Conservation (phyloP, 1,284 basidiomycete genomes). For the Boletus coffeatus region DNA sequence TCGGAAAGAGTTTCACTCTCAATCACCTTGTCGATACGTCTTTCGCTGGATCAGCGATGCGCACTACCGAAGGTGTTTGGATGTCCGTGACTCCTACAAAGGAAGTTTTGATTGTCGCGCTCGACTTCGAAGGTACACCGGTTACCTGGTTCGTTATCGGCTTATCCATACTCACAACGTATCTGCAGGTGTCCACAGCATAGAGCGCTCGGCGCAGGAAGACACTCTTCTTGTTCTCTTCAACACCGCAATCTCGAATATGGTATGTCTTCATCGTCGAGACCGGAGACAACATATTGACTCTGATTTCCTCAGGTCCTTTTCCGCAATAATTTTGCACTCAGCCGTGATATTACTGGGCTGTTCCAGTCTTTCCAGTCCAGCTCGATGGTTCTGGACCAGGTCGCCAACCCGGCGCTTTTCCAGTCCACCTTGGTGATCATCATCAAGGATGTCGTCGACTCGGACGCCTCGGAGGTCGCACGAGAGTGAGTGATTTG, state of each 20-base stretch:
- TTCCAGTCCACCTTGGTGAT: conserved; percentile 56
- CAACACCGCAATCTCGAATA: conserved; percentile 58
- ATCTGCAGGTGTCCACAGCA: conserved; percentile 50
- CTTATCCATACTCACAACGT: neutral
- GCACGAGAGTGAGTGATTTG: conserved; percentile 42
- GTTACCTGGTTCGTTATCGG: too few relatives aligned
- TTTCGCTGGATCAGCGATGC: conserved; percentile 60
- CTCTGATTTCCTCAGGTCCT: conserved; percentile 40
- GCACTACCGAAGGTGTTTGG: conserved; percentile 64
- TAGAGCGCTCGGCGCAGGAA: conserved; percentile 57
- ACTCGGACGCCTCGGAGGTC: conserved; percentile 50
- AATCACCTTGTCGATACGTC: too few relatives aligned
- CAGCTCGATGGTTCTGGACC: conserved; percentile 52
- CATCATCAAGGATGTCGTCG: conserved; percentile 63
- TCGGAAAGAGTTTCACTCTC: conserved; percentile 54
- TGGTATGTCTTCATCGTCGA: conserved; percentile 35
- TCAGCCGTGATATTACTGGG: conserved; percentile 52
- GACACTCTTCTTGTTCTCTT: conserved; percentile 58
- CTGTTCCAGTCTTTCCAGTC: conserved; percentile 63
- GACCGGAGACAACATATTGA: conserved; percentile 1
- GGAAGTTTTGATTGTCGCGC: conserved; percentile 46
- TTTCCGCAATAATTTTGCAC: conserved; percentile 50
- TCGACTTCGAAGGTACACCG: conserved; percentile 50
- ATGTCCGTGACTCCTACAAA: conserved; percentile 59
- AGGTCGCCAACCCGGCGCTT: conserved; percentile 48